A percentile compares a stretch with the other conserved stretches of the same genome.
Conservation (phyloP, 1,139 yeast species). For the Sugiyamaella neomexicana region DNA sequence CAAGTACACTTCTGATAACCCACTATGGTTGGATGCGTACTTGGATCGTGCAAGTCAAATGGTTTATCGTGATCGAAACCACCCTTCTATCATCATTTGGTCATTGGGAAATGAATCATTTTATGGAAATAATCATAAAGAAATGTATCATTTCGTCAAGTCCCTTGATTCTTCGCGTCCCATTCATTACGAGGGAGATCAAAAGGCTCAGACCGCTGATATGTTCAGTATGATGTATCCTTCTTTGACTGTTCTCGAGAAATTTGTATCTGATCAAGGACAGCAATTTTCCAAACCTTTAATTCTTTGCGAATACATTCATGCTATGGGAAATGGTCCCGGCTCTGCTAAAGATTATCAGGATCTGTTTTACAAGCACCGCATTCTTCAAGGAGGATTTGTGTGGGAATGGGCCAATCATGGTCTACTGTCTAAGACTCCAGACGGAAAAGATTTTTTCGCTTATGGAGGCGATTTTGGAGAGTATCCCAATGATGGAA, state of each 20-base stretch:
- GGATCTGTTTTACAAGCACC: slow-evolving; percentile 37
- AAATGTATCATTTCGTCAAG: slow-evolving; percentile 36
- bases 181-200: slow-evolving; percentile 39
- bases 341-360: slow-evolving; percentile 40
- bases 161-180: slow-evolving; percentile 37
- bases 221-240: slow-evolving; percentile 42
- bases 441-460: slow-evolving; percentile 24
- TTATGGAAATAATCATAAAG: slow-evolving; percentile 38
- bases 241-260: slow-evolving; percentile 23
- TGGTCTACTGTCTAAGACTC: slow-evolving; percentile 31
- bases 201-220: slow-evolving; percentile 36
- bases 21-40: slow-evolving; percentile 39
- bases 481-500: slow-evolving; percentile 41
- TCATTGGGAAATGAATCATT: slow-evolving; percentile 44
- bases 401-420: slow-evolving; percentile 46
- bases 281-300: slow-evolving; percentile 36
- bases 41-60: slow-evolving; percentile 40
- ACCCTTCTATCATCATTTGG: slow-evolving; percentile 42
- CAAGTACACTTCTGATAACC: slow-evolving; percentile 36
- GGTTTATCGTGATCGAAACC: slow-evolving; percentile 40
- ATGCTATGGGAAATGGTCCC: slow-evolving; percentile 46
- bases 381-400: slow-evolving; percentile 42
- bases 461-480: slow-evolving; percentile 44
- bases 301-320: slow-evolving; percentile 43
- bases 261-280: slow-evolving; percentile 30